These are phyloP conservation scores for Penicillium macrosclerotiorum DNA, from an alignment of 495 filamentous ascomycete genomes.

Conservation along the genomic window DNA sequence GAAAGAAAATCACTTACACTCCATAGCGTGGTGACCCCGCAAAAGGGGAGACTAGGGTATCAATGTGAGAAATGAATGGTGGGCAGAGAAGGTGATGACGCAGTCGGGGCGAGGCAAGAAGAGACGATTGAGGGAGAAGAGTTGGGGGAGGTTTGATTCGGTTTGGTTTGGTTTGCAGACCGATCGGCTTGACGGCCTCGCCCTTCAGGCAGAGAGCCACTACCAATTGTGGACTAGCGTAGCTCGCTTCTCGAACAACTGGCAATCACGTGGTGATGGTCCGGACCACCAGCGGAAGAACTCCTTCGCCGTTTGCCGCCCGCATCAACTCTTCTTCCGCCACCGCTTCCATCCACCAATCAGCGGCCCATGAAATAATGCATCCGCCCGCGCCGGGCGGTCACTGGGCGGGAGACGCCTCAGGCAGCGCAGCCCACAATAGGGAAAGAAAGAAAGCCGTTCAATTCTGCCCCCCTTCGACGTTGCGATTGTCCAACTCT, in stretches of 20 bases:
- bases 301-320: background rate
- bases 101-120: conserved; percentile 10
- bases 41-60: conserved; percentile 29
- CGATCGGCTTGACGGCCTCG: conserved; percentile 27
- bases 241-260: conserved; percentile 19
- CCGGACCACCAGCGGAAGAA: conserved; percentile 3
- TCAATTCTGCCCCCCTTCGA: conserved; percentile 21
- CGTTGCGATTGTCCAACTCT: conserved; percentile 20
- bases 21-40: conserved; percentile 54
- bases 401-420: conserved; percentile 17
- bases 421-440: conserved; percentile 30
- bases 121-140: conserved; percentile 28
- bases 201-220: conserved; percentile 26
- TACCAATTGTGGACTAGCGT: conserved; percentile 25
- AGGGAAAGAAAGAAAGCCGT: conserved; percentile 24
- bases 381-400: conserved; percentile 20
- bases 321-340: background rate
- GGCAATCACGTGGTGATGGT: conserved; percentile 29
- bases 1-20: conserved; percentile 45
- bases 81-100: conserved; percentile 21
- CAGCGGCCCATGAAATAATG: conserved; percentile 33
- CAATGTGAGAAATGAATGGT: conserved; percentile 31
- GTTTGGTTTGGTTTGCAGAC: conserved; percentile 30
- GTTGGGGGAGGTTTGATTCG: conserved; percentile 24
- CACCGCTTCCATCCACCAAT: conserved; percentile 12